Evolutionary conservation across 352 stramenopile genomes (phyloP), one percentile per base, ranked within the genome.

Genomic region (Pythium aphanidermatum): DNA sequence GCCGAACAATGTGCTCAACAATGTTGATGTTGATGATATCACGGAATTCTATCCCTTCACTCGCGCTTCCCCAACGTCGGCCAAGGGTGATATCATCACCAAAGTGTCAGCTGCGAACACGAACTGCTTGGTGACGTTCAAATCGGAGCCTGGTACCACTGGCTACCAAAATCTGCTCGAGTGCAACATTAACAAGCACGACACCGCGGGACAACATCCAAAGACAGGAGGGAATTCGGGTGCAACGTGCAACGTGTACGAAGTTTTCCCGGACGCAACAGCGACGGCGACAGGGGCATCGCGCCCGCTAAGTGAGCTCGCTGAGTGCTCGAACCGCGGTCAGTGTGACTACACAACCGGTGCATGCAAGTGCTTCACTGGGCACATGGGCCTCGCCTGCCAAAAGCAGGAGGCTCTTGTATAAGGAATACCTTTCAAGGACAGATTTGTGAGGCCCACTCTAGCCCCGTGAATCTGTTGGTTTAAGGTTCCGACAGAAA

Each of bases 361-460:
- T 13, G 60, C 57, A 1, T 89, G 79, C 66, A 58, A 63, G 38
- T 92, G 80, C 50, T 92, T 63, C 38, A 38, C 73, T 5, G 79
- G 80, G 0, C 77, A 90, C 57, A 88, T 87, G 70, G 74, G 80
- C 0, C 62, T 89, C 16, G 79, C 76, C 13, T 92, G 79, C 39
- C 58, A 89, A 41, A 71, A 64, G 20, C 77, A 92, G 36, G 74
- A 86, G 46, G 74, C 70, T 2, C 28, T 58, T n/a, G 50, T 58
- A 7, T 58, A 49, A 41, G 36, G 4, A 16, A 30, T 27, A 16
- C 32, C 14, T 6, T 14, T 34, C 26, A 36, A n/a, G n/a, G n/a
- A n/a, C n/a, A n/a, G n/a, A n/a, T n/a, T n/a, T n/a, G n/a, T n/a
- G n/a, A n/a, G n/a, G n/a, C n/a, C n/a, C n/a, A n/a, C n/a, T n/a